A percentile compares a stretch with the other conserved stretches of the same genome.
Evolutionary conservation across 163 green algal genomes (phyloP).

Genomic region (Trebouxia gelatinosa): DNA sequence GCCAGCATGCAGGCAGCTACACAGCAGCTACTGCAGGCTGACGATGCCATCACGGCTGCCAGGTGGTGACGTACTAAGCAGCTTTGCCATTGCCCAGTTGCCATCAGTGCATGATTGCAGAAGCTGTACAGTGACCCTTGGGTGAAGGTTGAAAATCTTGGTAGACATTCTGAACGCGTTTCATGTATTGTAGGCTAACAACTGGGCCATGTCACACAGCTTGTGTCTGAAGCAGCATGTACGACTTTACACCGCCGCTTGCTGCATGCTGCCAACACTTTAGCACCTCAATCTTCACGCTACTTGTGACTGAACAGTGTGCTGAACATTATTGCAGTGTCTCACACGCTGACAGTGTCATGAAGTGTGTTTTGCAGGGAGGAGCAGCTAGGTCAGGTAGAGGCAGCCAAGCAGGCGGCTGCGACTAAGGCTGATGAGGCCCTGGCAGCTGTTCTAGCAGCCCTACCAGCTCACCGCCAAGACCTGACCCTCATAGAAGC

Average conservation of each 20-base stretch:
- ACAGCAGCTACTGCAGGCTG: slow-evolving; percentile 23
- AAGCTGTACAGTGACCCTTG: neutral
- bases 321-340: too few relatives aligned
- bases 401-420: neutral
- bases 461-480: slow-evolving; percentile 55
- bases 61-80: too few relatives aligned
- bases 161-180: neutral
- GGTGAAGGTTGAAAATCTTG: neutral
- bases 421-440: neutral
- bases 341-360: too few relatives aligned
- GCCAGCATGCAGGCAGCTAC: slow-evolving; percentile 22
- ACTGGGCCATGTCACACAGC: too few relatives aligned
- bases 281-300: neutral
- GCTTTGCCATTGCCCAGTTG: neutral
- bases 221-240: neutral
- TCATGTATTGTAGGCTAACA: too few relatives aligned
- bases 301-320: too few relatives aligned
- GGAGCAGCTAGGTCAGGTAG: neutral
- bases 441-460: slow-evolving; percentile 31
- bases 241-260: neutral
- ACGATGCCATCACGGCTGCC: neutral
- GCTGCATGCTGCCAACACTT: neutral
- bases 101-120: neutral
- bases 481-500: slow-evolving; percentile 60
- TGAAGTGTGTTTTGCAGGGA: too few relatives aligned